phyloP scores from a whole-genome alignment of 345 rosid species.

The Aquilaria yunnanensis region DNA sequence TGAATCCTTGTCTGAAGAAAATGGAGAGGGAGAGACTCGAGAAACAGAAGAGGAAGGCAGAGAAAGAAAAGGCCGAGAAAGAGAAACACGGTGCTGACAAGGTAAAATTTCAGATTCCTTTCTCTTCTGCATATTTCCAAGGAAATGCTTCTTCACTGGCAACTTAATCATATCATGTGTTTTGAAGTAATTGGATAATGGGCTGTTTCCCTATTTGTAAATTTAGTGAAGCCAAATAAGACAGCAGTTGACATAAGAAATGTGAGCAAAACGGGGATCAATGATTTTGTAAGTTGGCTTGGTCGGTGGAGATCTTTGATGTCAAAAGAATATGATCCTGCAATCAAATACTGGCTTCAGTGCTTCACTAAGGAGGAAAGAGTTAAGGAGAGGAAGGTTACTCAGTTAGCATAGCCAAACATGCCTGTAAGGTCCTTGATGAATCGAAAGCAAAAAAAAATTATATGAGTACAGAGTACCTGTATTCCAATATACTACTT shows the following conservation, averaged over 20 bases:
- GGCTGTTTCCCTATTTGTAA: neutral
- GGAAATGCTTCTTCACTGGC: neutral
- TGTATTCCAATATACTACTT: no score
- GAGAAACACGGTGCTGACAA: conserved; percentile 50
- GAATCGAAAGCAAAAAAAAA: no score
- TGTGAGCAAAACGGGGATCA: neutral
- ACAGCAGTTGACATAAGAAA: neutral
- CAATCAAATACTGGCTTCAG: no score
- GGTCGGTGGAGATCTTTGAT: no score
- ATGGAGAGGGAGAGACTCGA: conserved; percentile 79
- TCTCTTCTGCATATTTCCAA: neutral
- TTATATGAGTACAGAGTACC: no score
- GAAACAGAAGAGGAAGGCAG: conserved; percentile 53
- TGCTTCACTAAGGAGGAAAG: no score
- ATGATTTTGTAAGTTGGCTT: no score
- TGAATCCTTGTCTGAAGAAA: conserved; percentile 41
- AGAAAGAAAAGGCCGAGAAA: conserved; percentile 43
- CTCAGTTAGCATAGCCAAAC: no score
- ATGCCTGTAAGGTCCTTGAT: no score
- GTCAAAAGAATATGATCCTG: no score
- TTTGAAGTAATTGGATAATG: neutral
- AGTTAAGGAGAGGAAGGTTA: no score
- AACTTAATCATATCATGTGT: neutral
- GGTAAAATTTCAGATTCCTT: conserved; percentile 23
- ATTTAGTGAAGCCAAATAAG: neutral